Base-by-base conservation (phyloP, 192 early-diverging fungal genomes). In the Dispira parvispora region DNA sequence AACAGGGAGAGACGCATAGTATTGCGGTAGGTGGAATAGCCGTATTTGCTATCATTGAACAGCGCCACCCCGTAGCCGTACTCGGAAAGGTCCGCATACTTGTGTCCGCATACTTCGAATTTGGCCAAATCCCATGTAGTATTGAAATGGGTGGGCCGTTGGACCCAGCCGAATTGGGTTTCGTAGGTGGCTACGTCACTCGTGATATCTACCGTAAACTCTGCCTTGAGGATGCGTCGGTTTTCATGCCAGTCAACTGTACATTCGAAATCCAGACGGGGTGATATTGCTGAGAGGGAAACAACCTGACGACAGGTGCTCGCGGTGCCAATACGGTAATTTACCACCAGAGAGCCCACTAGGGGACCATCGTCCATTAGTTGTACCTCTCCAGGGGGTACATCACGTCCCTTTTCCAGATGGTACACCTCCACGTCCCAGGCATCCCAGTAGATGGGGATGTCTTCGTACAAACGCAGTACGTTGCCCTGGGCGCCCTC, bases 21-120 rank as follows among this genome's bases (percentile, higher is more conserved):
- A 66, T 89, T 90, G 11, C 72, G 84, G 63, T 89, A 82, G 27
- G 84, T 85, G 5, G 91, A 78, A 67, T 89, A 92, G 16, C 96
- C 96, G 72, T 93, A 99, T 68, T 99, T 99, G 82, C 89, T 84
- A 71, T 99, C 94, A 67, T 94, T 98, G 62, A 97, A 69, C 52
- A 99, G 68, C 0, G 94, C 88, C 11, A 96, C 87, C 38, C 96
- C 96, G 71, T 89, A 96, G 0, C 96, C 93, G 64, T 80, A 88
- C 67, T 99, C 94, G 1, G 90, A 93, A n/a, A 92, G 75, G 57
- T 99, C 96, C 10, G 84, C 96, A 77, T 88, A 99, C 63, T 93
- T 92, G 77, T 99, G 96, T 0, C 83, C 94, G 64, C 91, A 93
- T 1, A 96, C 94, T 75, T 98, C 95, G 68, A 99, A 99, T 57